Percentiles rank a stretch among this genome's conserved stretches.
These are phyloP conservation scores for Teunomyces kruisii DNA, from an alignment of 805 yeast species.

Conservation along the genomic window DNA sequence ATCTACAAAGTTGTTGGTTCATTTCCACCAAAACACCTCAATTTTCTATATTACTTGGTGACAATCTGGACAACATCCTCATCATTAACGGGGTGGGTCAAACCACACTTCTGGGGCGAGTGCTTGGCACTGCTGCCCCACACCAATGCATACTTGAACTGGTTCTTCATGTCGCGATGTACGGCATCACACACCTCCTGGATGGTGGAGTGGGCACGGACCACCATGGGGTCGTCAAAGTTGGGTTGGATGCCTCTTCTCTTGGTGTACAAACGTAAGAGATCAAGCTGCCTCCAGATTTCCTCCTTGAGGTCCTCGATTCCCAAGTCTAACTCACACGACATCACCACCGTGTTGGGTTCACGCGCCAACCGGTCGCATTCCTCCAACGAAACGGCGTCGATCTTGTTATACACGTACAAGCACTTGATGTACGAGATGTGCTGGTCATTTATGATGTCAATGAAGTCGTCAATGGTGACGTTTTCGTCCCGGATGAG, in stretches of 20 bases:
- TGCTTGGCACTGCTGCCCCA: constrained; percentile 97
- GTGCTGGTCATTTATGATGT: constrained; percentile 83
- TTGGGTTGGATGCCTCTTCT: constrained; percentile 80
- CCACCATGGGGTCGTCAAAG: constrained; percentile 88
- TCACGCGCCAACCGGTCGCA: constrained; percentile 88
- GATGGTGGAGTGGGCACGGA: constrained; percentile 72
- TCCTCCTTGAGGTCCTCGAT: constrained; percentile 86
- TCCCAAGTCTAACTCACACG: constrained; percentile 87
- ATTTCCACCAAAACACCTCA: too few relatives aligned
- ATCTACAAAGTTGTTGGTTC: too few relatives aligned
- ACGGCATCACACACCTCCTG: constrained; percentile 89
- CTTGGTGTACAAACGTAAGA: constrained; percentile 84
- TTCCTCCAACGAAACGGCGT: constrained; percentile 92
- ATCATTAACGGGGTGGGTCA: constrained; percentile 78
- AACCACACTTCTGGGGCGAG: constrained; percentile 95
- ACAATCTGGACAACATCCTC: constrained; percentile 94
- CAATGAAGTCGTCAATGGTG: constrained; percentile 90
- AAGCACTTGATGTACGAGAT: constrained; percentile 87
- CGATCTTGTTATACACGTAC: constrained; percentile 92
- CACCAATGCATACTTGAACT: constrained; percentile 90
- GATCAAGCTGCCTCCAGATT: constrained; percentile 84
- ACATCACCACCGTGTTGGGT: constrained; percentile 91
- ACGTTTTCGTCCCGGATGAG: constrained; percentile 83
- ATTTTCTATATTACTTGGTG: constrained; percentile 53
- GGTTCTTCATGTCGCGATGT: constrained; percentile 88